Conservation (phyloP, 1,139 yeast species). For the Candida gigantensis region DNA sequence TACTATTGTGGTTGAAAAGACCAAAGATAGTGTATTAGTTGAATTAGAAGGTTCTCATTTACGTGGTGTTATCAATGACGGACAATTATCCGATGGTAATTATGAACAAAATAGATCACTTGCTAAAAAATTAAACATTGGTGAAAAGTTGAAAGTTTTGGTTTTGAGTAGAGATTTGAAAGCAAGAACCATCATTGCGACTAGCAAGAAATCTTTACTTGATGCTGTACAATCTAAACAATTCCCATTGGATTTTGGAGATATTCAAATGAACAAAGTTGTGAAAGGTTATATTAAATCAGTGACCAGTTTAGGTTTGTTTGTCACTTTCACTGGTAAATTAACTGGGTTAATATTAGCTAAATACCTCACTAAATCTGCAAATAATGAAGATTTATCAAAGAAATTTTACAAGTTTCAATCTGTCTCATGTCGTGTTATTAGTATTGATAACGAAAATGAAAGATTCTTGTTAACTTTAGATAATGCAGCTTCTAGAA, state of each 20-base stretch:
- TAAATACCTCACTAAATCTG: conserved; percentile 63
- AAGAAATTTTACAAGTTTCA: conserved; percentile 62
- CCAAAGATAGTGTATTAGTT: conserved; percentile 69
- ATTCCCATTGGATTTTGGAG: conserved; percentile 62
- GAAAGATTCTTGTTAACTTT: conserved; percentile 69
- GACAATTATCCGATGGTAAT: conserved; percentile 77
- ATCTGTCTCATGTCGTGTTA: conserved; percentile 65
- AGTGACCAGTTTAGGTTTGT: conserved; percentile 75
- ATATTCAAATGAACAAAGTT: conserved; percentile 48
- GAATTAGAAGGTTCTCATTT: conserved; percentile 58
- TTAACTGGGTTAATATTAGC: conserved; percentile 84
- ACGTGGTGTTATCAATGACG: conserved; percentile 71
- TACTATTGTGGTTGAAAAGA: conserved; percentile 72
- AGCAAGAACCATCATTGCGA: conserved; percentile 58
- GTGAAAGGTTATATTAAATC: conserved; percentile 77
- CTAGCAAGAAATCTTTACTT: conserved; percentile 69
- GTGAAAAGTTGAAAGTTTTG: conserved; percentile 58
- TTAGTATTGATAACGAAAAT: conserved; percentile 66
- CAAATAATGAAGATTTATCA: conserved; percentile 52
- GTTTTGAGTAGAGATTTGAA: conserved; percentile 69
- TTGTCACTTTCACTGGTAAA: conserved; percentile 78
- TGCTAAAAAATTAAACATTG: conserved; percentile 59
- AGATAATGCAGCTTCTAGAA: conserved; percentile 20
- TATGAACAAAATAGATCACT: conserved; percentile 69
- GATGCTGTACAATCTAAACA: conserved; percentile 56